Base-by-base conservation (phyloP, 2,329 filamentous ascomycete genomes). In the Passalora sequoiae region DNA sequence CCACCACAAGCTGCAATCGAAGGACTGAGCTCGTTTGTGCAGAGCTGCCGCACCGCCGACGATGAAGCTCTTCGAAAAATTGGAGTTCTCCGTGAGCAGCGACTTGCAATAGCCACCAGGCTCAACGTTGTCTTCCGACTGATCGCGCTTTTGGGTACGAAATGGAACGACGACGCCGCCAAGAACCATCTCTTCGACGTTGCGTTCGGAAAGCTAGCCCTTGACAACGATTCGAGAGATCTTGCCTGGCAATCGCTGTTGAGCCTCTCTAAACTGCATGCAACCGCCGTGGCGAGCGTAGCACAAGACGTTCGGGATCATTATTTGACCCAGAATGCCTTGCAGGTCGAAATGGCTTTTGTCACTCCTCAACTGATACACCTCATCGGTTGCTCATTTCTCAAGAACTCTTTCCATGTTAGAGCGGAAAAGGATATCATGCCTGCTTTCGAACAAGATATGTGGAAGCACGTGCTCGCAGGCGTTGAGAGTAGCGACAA, bases 61-160 rank as follows among this genome's bases (percentile, higher is more conserved):
- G n/a, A n/a, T n/a, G n/a, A n/a, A n/a, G n/a, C n/a, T n/a, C n/a
- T n/a, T n/a, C n/a, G n/a, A n/a, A 27, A 27, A 27, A 17, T 21
- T 8, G 20, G 12, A 1, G 15, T 19, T 5, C 7, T 19, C 10
- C n/a, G 22, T 15, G 8, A 19, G 12, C 12, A 44, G 5, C 27
- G 24, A 22, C 8, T 45, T 17, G 30, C 40, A 10, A 25, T 52
- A 2, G 38, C 32, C 6, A n/a, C 33, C 2, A 40, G 54, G 24
- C 72, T 85, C 27, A 74, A 81, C 1, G 84, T 86, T 54, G 72
- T 86, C 15, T 70, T 74, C 29, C 71, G 72, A 12, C 42, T 58
- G 19, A 40, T 56, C 27, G 38, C 45, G n/a, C 27, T 51, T 10
- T 30, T 45, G 6, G 40, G 24, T 6, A 21, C 21, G 6, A 25